A percentile compares a stretch with the other conserved stretches of the same genome.
These are phyloP conservation scores for Crepidotus variabilis DNA, from an alignment of 768 basidiomycete species.

Conservation along the genomic window DNA sequence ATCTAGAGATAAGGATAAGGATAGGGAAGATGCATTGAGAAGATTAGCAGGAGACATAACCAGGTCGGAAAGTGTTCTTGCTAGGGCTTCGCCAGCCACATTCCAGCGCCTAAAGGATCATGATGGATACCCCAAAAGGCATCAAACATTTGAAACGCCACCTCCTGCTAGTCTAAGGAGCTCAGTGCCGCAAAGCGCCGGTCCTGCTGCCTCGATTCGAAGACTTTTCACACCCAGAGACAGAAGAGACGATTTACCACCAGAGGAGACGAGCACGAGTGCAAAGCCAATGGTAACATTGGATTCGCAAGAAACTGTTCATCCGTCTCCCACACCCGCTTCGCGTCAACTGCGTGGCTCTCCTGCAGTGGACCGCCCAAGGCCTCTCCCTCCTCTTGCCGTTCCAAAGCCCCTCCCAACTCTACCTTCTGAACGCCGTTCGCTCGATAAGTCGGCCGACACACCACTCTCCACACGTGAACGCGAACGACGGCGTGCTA, in stretches of 20 bases:
- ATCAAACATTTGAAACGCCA: constrained; percentile 21
- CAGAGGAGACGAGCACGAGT: not conserved
- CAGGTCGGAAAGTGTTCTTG: constrained; percentile 31
- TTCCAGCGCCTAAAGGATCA: constrained; percentile 25
- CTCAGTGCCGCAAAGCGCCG: not conserved
- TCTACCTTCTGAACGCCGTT: constrained; percentile 50
- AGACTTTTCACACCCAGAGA: constrained; percentile 58
- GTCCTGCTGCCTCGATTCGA: constrained; percentile 30
- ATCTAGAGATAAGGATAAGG: constrained; percentile 20
- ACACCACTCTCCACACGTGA: constrained; percentile 8
- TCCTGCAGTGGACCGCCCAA: constrained; percentile 35
- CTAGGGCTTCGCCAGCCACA: constrained; percentile 30
- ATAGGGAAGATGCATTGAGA: constrained; percentile 42
- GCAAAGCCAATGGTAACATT: constrained; percentile 23
- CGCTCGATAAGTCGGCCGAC: constrained; percentile 4
- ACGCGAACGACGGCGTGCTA: constrained; percentile 26
- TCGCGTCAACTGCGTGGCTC: constrained; percentile 21
- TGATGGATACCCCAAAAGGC: constrained; percentile 17
- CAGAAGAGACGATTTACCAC: constrained; percentile 28
- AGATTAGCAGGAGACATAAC: constrained; percentile 24
- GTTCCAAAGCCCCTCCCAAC: constrained; percentile 58
- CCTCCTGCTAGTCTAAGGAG: constrained; percentile 8
- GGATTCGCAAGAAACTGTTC: constrained; percentile 41
- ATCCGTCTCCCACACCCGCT: constrained; percentile 42
- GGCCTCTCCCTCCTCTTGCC: constrained; percentile 43